Conservation (phyloP, 2,329 filamentous ascomycete species). For the Fusarium papillatum region DNA sequence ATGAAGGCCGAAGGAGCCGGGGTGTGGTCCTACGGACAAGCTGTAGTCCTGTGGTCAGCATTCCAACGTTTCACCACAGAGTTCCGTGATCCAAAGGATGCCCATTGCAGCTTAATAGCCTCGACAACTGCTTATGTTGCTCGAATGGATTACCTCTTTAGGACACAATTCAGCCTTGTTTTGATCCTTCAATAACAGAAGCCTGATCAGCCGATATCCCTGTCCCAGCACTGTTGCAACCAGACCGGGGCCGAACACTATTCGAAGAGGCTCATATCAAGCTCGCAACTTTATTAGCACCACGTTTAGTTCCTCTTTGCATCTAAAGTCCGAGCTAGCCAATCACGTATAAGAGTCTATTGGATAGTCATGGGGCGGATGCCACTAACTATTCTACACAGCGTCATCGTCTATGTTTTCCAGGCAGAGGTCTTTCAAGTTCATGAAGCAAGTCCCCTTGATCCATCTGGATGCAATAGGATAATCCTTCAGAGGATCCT, state of each 20-base stretch:
- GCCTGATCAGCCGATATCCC: not conserved
- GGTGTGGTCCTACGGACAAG: not conserved
- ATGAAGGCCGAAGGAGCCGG: not conserved
- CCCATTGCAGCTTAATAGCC: not conserved
- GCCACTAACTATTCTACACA: no score
- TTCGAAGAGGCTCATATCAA: not conserved
- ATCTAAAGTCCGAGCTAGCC: not conserved
- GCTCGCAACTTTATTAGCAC: not conserved
- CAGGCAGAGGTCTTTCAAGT: no score
- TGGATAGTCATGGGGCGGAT: not conserved
- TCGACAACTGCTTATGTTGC: not conserved
- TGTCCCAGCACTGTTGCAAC: not conserved
- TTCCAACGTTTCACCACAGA: not conserved
- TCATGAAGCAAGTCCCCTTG: no score
- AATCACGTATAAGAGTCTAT: not conserved
- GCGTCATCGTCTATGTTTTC: no score
- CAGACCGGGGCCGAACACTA: not conserved
- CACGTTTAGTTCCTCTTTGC: not conserved
- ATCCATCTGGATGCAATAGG: no score
- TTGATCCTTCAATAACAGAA: not conserved
- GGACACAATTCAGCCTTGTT: not conserved
- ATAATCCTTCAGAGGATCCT: no score
- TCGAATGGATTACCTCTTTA: not conserved
- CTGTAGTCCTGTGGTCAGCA: not conserved
- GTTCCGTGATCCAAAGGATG: not conserved